These are phyloP conservation scores for Ormosia semicastrata DNA, from an alignment of 306 rosid genomes.

Conservation along the genomic window DNA sequence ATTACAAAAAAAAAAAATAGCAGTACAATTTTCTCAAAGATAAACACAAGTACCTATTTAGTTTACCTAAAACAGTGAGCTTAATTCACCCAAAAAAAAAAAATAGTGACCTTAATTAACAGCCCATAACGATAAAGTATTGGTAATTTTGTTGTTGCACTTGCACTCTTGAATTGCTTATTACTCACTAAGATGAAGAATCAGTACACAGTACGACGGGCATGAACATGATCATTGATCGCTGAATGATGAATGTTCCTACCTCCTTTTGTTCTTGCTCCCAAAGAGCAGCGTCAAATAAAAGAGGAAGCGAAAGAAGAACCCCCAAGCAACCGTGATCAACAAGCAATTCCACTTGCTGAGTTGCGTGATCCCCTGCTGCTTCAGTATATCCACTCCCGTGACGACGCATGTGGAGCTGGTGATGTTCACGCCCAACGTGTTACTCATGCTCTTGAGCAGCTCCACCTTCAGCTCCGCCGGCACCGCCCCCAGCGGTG, in stretches of 20 bases:
- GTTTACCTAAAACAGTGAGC: neutral
- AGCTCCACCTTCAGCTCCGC: slow-evolving; percentile 44
- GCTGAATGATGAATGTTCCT: neutral
- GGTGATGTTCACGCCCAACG: slow-evolving; percentile 57
- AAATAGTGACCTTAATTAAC: neutral
- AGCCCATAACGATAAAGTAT: neutral
- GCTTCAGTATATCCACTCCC: slow-evolving; percentile 64
- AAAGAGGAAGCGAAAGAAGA: slow-evolving; percentile 77
- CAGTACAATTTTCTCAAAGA: neutral
- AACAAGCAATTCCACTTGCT: slow-evolving; percentile 79
- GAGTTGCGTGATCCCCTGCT: slow-evolving; percentile 71
- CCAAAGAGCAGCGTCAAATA: slow-evolving; percentile 63
- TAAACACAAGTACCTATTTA: neutral
- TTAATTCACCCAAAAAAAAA: too few species aligned
- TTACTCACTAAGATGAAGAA: neutral
- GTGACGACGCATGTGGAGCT: slow-evolving; percentile 70
- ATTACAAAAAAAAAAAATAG: neutral
- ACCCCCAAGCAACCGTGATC: slow-evolving; percentile 79
- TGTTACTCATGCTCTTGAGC: slow-evolving; percentile 63
- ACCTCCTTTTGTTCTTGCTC: slow-evolving; percentile 75
- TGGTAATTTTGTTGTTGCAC: neutral
- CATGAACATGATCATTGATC: neutral
- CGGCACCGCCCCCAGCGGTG: slow-evolving; percentile 64
- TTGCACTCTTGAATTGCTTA: neutral
- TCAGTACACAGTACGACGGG: neutral